These are phyloP conservation scores for Chaetomiaceae sp. DNA, from an alignment of 2,329 filamentous ascomycete species.

Conservation along the genomic window DNA sequence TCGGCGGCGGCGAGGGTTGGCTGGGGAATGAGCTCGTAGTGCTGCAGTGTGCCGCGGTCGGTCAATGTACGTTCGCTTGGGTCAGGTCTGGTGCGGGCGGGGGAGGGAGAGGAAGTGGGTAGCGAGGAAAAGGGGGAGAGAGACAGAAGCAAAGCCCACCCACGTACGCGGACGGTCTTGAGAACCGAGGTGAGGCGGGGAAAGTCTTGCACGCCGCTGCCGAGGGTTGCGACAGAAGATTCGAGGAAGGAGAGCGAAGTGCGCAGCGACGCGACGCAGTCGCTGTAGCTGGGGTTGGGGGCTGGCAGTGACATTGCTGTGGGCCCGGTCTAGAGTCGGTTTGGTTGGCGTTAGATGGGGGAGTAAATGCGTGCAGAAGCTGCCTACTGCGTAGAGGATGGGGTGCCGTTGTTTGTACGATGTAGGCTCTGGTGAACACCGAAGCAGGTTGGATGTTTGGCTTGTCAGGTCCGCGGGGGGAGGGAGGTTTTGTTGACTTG, in stretches of 20 bases:
- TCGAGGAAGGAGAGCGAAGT: slow-evolving; percentile 58
- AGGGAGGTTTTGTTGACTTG: too few relatives aligned
- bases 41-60: slow-evolving; percentile 46
- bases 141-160: too few relatives aligned
- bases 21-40: slow-evolving; percentile 90
- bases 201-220: slow-evolving; percentile 53
- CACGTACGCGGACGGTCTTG: slow-evolving; percentile 54
- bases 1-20: slow-evolving; percentile 77
- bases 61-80: too few relatives aligned
- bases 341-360: background rate
- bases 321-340: background rate
- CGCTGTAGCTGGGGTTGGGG: slow-evolving; percentile 40
- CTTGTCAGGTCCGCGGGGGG: too few relatives aligned
- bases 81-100: background rate
- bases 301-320: slow-evolving; percentile 7
- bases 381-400: too few relatives aligned
- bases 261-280: slow-evolving; percentile 58
- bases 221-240: slow-evolving; percentile 55
- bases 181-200: slow-evolving; percentile 53
- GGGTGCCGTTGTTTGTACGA: too few relatives aligned
- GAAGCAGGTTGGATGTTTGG: too few relatives aligned
- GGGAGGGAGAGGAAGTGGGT: background rate
- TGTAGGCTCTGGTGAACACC: too few relatives aligned
- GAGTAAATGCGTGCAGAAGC: too few relatives aligned
- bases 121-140: background rate